Evolutionary conservation across 495 filamentous ascomycete species (phyloP), one percentile per base, ranked within the genome.

Genomic region (Aspergillus saccharolyticus): DNA sequence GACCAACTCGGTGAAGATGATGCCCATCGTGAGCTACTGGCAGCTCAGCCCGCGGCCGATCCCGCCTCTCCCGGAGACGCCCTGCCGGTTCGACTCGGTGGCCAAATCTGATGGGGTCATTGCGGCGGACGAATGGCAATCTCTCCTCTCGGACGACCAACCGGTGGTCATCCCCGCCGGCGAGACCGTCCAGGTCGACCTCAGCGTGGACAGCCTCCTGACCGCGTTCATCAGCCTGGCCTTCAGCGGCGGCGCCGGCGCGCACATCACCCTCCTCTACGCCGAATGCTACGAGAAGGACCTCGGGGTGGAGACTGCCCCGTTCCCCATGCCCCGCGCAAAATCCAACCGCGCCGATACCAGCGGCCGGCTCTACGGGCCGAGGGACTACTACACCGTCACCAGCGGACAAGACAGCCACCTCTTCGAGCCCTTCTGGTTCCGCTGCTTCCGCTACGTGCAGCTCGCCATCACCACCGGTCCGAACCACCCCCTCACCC

Each of bases 361-460:
- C 12, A 52, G 24, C 7, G 61, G 61, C 0, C 49, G 60, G 12
- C 58, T 68, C 8, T 58, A 61, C 30, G 65, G 67, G 4, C 52
- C 58, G 44, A 50, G 66, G 44, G 65, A 70, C 49, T 44, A 55
- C 28, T 70, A 67, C 28, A 59, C 48, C 30, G 46, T 62, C 19
- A 19, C 33, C 7, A 49, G 56, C 6, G 53, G 51, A 24, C 56
- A 60, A 15, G 6, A 16, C 3, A 44, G 56, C 8, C 53, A 60
- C 12, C 33, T 28, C 42, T 68, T 65, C 24, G 61, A 60, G 21
- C 68, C 68, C 0, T 68, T 68, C 51, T 66, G 63, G 63, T 66
- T 68, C 51, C 62, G 68, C 18, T 62, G 63, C 42, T 68, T 70
- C 54, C 66, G 68, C 55, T 70, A 65, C 39, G n/a, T 64, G 19